Evolutionary conservation across 352 stramenopile genomes (phyloP).

Genomic region (Pythium graminicola): DNA sequence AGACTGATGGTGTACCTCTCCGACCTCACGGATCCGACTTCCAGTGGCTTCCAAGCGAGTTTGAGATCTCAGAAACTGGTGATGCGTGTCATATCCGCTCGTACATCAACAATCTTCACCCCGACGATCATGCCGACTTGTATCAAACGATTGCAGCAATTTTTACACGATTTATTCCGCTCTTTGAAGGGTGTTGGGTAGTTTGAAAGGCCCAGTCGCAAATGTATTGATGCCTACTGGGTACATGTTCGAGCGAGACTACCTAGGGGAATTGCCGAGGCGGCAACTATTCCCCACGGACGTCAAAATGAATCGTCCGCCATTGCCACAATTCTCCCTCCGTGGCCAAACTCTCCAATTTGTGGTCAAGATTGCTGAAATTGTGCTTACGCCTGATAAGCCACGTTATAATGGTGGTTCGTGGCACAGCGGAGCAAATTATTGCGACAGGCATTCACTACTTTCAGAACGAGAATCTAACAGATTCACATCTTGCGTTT

Average conservation of each 20-base stretch:
- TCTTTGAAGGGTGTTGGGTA: constrained; percentile 21
- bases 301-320: not conserved
- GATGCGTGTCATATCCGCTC: not conserved
- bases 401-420: constrained; percentile 20
- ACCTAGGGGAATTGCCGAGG: not conserved
- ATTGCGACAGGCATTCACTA: constrained; percentile 29
- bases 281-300: not conserved
- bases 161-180: constrained; percentile 22
- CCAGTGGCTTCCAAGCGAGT: constrained; percentile 20
- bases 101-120: constrained; percentile 31
- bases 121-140: constrained; percentile 4
- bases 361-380: too few species aligned
- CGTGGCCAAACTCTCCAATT: constrained; percentile 20
- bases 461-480: constrained; percentile 29
- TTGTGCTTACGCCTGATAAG: constrained; percentile 20
- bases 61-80: constrained; percentile 3
- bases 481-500: constrained; percentile 22
- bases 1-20: not conserved
- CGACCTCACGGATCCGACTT: constrained; percentile 12
- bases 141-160: constrained; percentile 19
- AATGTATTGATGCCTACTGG: not conserved
- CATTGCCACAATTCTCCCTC: constrained; percentile 2
- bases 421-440: constrained; percentile 27
- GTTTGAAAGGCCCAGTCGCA: not conserved
- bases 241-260: not conserved